Evolutionary conservation across 192 early-diverging fungal species (phyloP).

Genomic region (Coemansia sp.): DNA sequence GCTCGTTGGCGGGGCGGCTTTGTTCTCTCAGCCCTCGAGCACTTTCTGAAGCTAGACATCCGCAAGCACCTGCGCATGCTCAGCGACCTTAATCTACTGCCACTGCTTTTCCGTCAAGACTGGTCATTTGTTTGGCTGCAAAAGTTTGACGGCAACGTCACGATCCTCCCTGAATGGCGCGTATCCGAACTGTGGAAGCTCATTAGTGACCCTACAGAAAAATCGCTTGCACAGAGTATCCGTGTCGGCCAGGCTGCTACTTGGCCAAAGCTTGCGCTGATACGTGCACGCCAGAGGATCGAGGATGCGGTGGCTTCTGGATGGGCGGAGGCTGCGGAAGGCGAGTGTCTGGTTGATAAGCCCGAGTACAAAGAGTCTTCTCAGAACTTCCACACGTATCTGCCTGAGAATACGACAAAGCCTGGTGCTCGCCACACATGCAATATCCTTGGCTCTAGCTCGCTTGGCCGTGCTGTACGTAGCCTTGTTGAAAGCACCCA

Average conservation of each 20-base stretch:
- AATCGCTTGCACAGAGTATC: constrained; percentile 57
- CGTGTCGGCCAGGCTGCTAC: constrained; percentile 58
- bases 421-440: no score
- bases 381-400: no score
- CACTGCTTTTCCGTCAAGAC: constrained; percentile 70
- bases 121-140: constrained; percentile 84
- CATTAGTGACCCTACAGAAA: constrained; percentile 60
- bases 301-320: constrained; percentile 60
- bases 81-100: constrained; percentile 75
- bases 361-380: no score
- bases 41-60: constrained; percentile 79
- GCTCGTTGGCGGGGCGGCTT: constrained; percentile 91
- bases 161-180: constrained; percentile 65
- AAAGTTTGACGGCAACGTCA: constrained; percentile 86
- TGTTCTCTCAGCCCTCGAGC: constrained; percentile 70
- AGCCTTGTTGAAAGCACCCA: no score
- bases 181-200: constrained; percentile 62
- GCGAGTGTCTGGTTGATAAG: no score
- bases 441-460: no score
- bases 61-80: constrained; percentile 81
- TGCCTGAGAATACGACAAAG: no score
- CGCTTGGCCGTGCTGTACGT: no score
- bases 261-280: constrained; percentile 77
- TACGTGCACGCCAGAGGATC: constrained; percentile 68
- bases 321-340: constrained; percentile 13